Evolutionary conservation across 352 stramenopile species (phyloP).

Genomic region (Phytophthora colocasiae): DNA sequence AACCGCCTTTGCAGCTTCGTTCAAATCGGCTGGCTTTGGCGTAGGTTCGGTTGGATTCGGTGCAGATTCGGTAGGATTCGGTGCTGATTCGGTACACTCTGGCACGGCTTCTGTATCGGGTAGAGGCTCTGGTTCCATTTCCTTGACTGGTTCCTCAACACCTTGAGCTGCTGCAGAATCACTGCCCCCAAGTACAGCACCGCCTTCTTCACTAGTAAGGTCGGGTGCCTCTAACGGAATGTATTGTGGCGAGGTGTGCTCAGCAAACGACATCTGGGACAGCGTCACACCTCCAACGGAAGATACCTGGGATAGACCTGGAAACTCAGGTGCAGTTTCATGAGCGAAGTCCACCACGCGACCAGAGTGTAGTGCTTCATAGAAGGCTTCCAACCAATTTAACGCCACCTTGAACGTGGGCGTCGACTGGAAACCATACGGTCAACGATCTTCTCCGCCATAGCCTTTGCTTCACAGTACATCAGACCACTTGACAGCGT

Average conservation of each 20-base stretch:
- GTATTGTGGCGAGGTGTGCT: too few relatives aligned
- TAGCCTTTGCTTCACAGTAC: not conserved
- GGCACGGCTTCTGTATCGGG: too few relatives aligned
- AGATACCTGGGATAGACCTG: not conserved
- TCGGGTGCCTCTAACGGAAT: too few relatives aligned
- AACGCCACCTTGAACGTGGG: conserved; percentile 7
- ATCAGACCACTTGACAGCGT: not conserved
- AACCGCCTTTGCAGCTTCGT: not conserved
- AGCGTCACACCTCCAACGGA: too few relatives aligned
- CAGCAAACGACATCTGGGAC: too few relatives aligned
- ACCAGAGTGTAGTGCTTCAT: not conserved
- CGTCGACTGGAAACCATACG: conserved; percentile 22
- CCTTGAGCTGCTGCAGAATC: not conserved
- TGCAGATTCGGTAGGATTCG: too few relatives aligned
- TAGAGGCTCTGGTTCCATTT: not conserved
- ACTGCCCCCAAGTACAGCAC: too few relatives aligned
- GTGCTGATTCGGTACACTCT: not conserved
- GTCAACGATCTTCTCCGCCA: conserved; percentile 12
- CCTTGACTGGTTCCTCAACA: not conserved
- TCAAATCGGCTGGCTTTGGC: not conserved
- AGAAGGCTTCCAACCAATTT: conserved; percentile 16
- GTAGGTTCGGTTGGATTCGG: not conserved
- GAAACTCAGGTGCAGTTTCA: not conserved
- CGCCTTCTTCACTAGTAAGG: too few relatives aligned
- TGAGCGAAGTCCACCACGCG: not conserved